Evolutionary conservation across 306 rosid genomes (phyloP), one percentile per base, ranked within the genome.

Genomic region (Castanospermum australe): DNA sequence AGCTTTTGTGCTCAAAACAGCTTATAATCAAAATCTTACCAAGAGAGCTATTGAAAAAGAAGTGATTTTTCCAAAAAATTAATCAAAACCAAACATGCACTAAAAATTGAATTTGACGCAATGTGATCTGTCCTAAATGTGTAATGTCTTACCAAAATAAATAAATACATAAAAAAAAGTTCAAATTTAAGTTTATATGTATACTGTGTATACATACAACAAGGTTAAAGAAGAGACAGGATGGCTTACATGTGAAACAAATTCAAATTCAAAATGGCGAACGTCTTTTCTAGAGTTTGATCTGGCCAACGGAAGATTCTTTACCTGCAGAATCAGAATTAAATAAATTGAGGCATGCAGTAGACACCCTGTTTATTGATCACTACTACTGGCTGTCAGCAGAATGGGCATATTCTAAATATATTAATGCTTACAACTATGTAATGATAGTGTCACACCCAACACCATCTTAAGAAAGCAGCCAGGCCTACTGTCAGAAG

Each of bases 381-480:
- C 51, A 66, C 72, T 57, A 36, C 68, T 50, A 33, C 24, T 17
- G 10, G 39, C 35, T 50, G 12, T 72, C 47, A 60, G 45, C 39
- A 73, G 62, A 79, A 52, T 55, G 63, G 13, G 17, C 3, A 69
- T 44, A 30, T 39, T 36, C 42, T 5, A 57, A 15, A 70, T 56
- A 52, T 13, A 14, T 25, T 24, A 51, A 66, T 55, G 38, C 38
- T 63, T 78, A 69, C 14, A 38, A 41, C 65, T 41, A 50, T 6
- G 61, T 4, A n/a, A 39, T 2, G 17, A 71, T 48, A 32, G 33
- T 73, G 67, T 75, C 62, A 36, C 35, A 72, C 64, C 66, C 51
- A 76, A 60, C 92, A 92, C 99, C 99, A 91, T 82, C 84, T 94
- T 88, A 73, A 95, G 92, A 81, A 89, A 82, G 91, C 97, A 81